Evolutionary conservation across 2,329 filamentous ascomycete genomes (phyloP), one percentile per base, ranked within the genome.

Genomic region (Drechslerella stenobrocha): DNA sequence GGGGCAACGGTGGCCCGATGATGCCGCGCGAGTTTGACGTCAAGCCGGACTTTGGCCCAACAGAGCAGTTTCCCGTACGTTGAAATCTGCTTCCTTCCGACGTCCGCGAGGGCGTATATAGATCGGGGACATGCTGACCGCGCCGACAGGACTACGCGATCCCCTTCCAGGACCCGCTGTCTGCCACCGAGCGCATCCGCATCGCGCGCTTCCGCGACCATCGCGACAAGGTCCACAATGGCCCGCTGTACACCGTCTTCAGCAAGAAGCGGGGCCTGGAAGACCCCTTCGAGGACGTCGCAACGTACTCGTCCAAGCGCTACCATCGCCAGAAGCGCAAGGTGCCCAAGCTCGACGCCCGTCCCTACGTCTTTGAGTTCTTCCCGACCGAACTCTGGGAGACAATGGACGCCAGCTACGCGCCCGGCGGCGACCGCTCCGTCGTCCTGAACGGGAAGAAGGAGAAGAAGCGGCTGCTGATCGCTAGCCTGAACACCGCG

Each of bases 201-300:
- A 57, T 73, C 32, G 57, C 70, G 11, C 70, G 73, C 6, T 72
- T 71, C 51, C 69, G 71, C 23, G 70, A 70, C 59, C 70, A 73
- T 44, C 69, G 73, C 26, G 72, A 74, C 40, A 73, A 73, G 53
- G 70, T 74, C 9, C 71, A 72, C 42, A 73, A 70, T 35, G 73
- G 73, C 4, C 71, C 73, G 4, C 63, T 74, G 23, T 74, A 72
- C 53, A 74, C 73, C 47, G 69, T 74, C 30, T 69, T 73, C 35
- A 61, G 53, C 23, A 71, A 69, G 42, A 73, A 72, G 30, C 67
- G 70, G 7, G 72, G 73, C 23, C 64, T 71, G 24, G 71, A 73
- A 60, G 71, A 74, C 44, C 71, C 73, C 3, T 74, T 74, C 61
- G 71, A 72, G 40, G 72, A 73, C 23, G 70, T 74, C 11, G 63